Percentiles rank a stretch among this genome's conserved stretches.
Evolutionary conservation across 2,329 filamentous ascomycete species (phyloP).

Genomic region (Pseudogymnoascus sp.): DNA sequence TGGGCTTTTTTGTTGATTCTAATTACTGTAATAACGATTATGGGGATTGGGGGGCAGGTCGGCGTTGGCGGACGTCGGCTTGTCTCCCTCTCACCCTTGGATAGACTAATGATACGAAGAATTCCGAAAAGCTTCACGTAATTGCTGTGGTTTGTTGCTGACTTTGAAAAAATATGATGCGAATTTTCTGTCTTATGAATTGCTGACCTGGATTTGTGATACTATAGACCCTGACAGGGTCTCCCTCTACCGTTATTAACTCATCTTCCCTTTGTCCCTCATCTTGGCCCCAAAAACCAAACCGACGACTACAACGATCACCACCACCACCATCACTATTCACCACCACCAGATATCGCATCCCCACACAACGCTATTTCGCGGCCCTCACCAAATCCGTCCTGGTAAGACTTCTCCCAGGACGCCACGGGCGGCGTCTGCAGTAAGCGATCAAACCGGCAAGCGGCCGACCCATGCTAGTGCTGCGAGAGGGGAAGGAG

Average conservation of each 20-base stretch:
- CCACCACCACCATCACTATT: not conserved
- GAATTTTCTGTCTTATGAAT: not conserved
- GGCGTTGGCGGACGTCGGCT: not conserved
- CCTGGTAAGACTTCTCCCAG: not conserved
- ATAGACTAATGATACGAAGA: not conserved
- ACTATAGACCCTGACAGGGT: not conserved
- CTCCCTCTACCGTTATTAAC: not conserved
- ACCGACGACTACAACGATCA: not conserved
- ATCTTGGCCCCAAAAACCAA: not conserved
- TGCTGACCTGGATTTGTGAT: not conserved
- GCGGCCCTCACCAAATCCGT: not conserved
- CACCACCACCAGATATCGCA: not conserved
- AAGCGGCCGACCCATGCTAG: conserved; percentile 5
- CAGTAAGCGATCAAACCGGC: conserved; percentile 5
- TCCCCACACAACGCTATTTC: conserved; percentile 1
- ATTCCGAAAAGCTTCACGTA: not conserved
- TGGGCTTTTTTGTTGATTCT: not conserved
- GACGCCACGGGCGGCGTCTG: not conserved
- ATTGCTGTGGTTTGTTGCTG: not conserved
- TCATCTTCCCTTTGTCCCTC: not conserved
- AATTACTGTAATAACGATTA: not conserved
- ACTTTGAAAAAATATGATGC: not conserved
- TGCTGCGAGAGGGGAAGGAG: not conserved
- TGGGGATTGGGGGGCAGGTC: not conserved
- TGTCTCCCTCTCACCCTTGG: not conserved